These are phyloP conservation scores for Helenozyma baotianmanensis DNA, from an alignment of 805 yeast species.

Conservation along the genomic window DNA sequence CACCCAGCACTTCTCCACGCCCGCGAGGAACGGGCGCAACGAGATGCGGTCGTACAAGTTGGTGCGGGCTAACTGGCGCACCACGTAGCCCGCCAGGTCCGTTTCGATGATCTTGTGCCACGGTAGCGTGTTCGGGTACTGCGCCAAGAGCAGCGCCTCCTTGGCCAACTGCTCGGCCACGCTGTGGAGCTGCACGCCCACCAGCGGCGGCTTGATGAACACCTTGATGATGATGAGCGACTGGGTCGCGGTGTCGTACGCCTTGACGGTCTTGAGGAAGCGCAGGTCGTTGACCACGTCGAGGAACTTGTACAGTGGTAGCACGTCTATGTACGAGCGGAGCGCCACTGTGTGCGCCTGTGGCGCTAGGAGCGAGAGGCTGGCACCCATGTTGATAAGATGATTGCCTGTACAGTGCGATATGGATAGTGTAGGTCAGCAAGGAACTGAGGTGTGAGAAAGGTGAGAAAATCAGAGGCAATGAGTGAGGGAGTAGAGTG, in stretches of 20 bases:
- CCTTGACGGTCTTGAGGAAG: constrained; percentile 81
- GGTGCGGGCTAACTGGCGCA: constrained; percentile 74
- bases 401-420: background rate
- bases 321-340: constrained; percentile 81
- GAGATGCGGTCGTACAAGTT: constrained; percentile 85
- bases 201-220: constrained; percentile 64
- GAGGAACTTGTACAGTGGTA: constrained; percentile 70
- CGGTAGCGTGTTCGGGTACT: constrained; percentile 57
- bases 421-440: background rate
- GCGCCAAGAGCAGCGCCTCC: constrained; percentile 37
- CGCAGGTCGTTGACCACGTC: constrained; percentile 75
- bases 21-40: constrained; percentile 80
- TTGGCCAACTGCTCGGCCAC: constrained; percentile 25
- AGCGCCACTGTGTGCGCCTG: constrained; percentile 89
- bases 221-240: constrained; percentile 68
- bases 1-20: constrained; percentile 79
- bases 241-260: constrained; percentile 63
- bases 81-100: constrained; percentile 84
- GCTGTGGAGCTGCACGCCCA: constrained; percentile 22
- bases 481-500: background rate
- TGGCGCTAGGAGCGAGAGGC: constrained; percentile 80
- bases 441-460: background rate
- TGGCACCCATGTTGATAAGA: constrained; percentile 94
- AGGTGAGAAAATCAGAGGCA: background rate
- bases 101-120: constrained; percentile 77